Percentiles rank a stretch among this genome's conserved stretches.
These are phyloP conservation scores for Elongisporangium prolatum DNA, from an alignment of 352 stramenopile species.

Conservation along the genomic window DNA sequence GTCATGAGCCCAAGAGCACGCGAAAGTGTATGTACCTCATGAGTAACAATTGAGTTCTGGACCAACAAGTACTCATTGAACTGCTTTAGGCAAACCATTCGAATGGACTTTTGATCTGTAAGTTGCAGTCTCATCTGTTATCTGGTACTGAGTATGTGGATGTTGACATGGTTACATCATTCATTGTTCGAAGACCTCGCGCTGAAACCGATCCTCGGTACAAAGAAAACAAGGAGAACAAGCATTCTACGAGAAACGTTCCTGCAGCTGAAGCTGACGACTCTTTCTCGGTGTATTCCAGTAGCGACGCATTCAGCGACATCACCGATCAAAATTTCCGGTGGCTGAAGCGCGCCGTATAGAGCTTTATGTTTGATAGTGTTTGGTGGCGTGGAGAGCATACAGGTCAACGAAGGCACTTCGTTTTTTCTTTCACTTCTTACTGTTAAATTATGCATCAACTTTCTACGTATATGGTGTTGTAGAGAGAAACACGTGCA, in stretches of 20 bases:
- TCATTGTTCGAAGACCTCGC: background rate
- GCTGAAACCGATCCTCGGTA: background rate
- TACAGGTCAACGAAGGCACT: background rate
- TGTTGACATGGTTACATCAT: too few species aligned
- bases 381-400: background rate
- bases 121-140: background rate
- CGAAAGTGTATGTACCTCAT: background rate
- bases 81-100: slow-evolving; percentile 13
- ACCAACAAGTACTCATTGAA: background rate
- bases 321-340: slow-evolving; percentile 46
- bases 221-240: background rate
- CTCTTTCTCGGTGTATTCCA: slow-evolving; percentile 2
- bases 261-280: background rate
- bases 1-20: background rate
- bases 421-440: slow-evolving; percentile 3
- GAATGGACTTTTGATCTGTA: slow-evolving; percentile 71
- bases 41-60: background rate
- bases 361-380: background rate
- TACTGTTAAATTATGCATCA: background rate
- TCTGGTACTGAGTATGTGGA: too few species aligned
- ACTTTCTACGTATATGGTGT: background rate
- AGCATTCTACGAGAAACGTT: background rate
- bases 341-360: slow-evolving; percentile 54
- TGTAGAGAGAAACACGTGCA: slow-evolving; percentile 13
- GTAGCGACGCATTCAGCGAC: slow-evolving; percentile 26